phyloP scores from a whole-genome alignment of 306 rosid genomes.

The Cucurbita ficifolia region DNA sequence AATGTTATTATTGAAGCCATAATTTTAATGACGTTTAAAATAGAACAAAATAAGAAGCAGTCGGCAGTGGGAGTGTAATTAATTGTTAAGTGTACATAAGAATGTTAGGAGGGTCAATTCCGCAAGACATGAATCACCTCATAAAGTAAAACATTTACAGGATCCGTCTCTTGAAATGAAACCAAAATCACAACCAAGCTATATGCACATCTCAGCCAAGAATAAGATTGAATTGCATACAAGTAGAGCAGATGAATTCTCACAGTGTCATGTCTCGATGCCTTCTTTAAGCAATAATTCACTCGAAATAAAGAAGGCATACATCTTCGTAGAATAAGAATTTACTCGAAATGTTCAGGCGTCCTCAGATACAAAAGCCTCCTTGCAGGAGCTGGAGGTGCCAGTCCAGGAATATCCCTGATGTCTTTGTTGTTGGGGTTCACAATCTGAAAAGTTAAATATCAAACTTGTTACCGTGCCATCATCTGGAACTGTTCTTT shows the following conservation, averaged over 20 bases:
- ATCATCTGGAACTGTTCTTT: neutral
- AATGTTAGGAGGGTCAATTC: neutral
- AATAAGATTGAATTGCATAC: slow-evolving; percentile 14
- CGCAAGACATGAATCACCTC: neutral
- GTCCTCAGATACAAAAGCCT: slow-evolving; percentile 63
- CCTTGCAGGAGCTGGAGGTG: slow-evolving; percentile 84
- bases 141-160: neutral
- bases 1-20: too few relatives aligned
- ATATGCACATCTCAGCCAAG: slow-evolving; percentile 47
- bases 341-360: slow-evolving; percentile 24
- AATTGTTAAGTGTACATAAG: neutral
- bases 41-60: neutral
- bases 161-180: neutral
- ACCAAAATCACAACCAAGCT: slow-evolving; percentile 36
- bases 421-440: slow-evolving; percentile 70
- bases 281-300: slow-evolving; percentile 3
- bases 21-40: neutral
- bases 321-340: neutral
- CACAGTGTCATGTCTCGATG: slow-evolving; percentile 13
- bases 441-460: slow-evolving; percentile 47
- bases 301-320: slow-evolving; percentile 12
- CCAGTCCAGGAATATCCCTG: slow-evolving; percentile 85
- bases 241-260: slow-evolving; percentile 8
- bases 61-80: neutral
- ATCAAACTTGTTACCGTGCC: neutral